Evolutionary conservation across 139 green algal species (phyloP).

Genomic region (Pseudopediastrum boryanum): DNA sequence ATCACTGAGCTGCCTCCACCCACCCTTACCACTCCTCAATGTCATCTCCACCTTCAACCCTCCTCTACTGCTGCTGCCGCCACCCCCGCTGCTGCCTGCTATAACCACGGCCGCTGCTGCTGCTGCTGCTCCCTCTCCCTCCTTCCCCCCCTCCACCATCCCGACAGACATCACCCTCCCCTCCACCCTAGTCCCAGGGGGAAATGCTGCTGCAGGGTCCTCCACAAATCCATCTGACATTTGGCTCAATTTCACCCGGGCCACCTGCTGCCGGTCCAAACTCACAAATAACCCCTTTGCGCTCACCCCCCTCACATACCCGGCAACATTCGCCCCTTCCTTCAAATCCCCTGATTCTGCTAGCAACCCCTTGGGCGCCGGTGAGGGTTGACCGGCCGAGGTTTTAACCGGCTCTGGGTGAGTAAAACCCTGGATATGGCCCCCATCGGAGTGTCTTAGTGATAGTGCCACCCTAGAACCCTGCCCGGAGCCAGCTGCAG

Average conservation of each 20-base stretch:
- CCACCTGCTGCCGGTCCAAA: conserved; percentile 63
- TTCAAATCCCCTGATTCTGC: too few species aligned
- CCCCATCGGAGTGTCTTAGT: too few species aligned
- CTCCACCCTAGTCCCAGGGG: conserved; percentile 70
- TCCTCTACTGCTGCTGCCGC: conserved; percentile 1
- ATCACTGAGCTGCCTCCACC: conserved; percentile 1
- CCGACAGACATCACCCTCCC: conserved; percentile 50
- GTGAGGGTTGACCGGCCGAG: too few species aligned
- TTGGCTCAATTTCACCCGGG: conserved; percentile 78
- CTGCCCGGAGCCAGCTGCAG: neutral
- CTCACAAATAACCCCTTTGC: conserved; percentile 59
- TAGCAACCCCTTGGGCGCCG: too few species aligned
- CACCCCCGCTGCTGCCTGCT: neutral
- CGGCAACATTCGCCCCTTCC: too few species aligned
- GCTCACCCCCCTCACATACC: conserved; percentile 76
- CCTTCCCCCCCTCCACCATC: conserved; percentile 21
- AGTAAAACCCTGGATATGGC: too few species aligned
- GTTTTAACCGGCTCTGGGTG: too few species aligned
- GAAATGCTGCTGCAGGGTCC: conserved; percentile 79
- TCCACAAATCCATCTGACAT: conserved; percentile 84
- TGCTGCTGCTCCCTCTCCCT: conserved; percentile 6
- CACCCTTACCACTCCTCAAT: conserved; percentile 40
- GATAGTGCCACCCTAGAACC: too few species aligned
- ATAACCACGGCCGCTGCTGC: conserved; percentile 3
- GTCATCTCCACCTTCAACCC: conserved; percentile 67